A percentile compares a stretch with the other conserved stretches of the same genome.
Evolutionary conservation across 2,329 filamentous ascomycete genomes (phyloP).

Genomic region (Trichoderma hamatum): DNA sequence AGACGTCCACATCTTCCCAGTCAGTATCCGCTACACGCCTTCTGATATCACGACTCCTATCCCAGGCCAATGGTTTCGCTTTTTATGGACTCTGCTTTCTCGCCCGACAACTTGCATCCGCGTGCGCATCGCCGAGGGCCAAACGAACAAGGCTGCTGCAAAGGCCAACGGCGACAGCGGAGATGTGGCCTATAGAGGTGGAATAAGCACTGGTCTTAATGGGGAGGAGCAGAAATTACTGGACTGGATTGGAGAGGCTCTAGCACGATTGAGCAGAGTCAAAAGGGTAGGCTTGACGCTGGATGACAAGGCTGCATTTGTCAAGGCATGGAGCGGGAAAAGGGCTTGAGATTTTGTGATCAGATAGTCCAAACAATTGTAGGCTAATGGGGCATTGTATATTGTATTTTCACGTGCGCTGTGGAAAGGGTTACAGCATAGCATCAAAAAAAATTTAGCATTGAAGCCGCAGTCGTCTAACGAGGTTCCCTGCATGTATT

Average conservation of each 20-base stretch:
- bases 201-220: constrained; percentile 40
- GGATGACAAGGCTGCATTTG: constrained; percentile 79
- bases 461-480: background rate
- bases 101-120: constrained; percentile 86
- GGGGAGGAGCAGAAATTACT: constrained; percentile 69
- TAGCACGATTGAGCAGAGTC: constrained; percentile 84
- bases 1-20: constrained; percentile 79
- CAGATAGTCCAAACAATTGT: background rate
- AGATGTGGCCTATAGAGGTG: constrained; percentile 37
- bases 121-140: constrained; percentile 82
- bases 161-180: constrained; percentile 42
- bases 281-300: constrained; percentile 86
- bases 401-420: background rate
- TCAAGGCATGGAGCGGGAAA: constrained; percentile 63
- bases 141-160: constrained; percentile 55
- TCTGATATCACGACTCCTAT: constrained; percentile 89
- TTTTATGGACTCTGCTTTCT: constrained; percentile 85
- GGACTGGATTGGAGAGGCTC: constrained; percentile 78
- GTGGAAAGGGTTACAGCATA: background rate
- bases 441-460: background rate
- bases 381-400: constrained; percentile 15
- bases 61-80: constrained; percentile 70
- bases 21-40: constrained; percentile 87
- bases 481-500: background rate
- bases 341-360: constrained; percentile 36